Base-by-base conservation (phyloP, 805 yeast genomes). In the Aciculoconidium aculeatum region DNA sequence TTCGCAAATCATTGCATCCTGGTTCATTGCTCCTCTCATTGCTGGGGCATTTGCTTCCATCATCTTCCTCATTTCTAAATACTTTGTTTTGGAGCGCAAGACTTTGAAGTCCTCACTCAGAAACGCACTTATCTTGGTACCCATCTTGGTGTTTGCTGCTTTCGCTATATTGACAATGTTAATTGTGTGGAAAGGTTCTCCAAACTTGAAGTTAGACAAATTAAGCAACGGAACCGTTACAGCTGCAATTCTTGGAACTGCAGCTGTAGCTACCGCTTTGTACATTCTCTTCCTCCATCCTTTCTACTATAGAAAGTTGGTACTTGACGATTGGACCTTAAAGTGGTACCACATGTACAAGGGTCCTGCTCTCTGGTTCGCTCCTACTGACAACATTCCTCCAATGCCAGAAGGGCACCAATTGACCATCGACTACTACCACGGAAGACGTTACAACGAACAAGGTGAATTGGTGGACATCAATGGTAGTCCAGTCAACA, bases 111-210 rank as follows among this genome's bases (percentile, higher is more conserved):
- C 45, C 11, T 64, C 71, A 17, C 45, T 77, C 30, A 67, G 69
- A 53, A 65, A 72, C 40, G 86, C 78, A 3, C 61, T 82, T 40
- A 21, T 64, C 6, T 48, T 75, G 24, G 75, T 76, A 39, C 88
- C 87, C 7, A 30, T 67, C 14, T 66, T 79, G 49, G 80, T 80
- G 12, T 78, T 71, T 40, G 47, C 63, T 21, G 70, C 84, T 14
- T 75, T 77, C 34, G 51, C 77, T 22, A 67, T 80, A 28, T 65
- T 81, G 44, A 77, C 87, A 35, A 79, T 82, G 82, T 67, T 80
- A 54, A 75, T 81, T 49, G 84, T 77, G 21, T 79, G 84, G 83
- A 80, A 81, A 52, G 88, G 87, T 44, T 79, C 88, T 32, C 86
- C 88, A 44, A 68, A 69, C 40, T 67, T 80, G 43, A 58, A 73